Evolutionary conservation across 2,329 filamentous ascomycete species (phyloP), one percentile per base, ranked within the genome.

Genomic region (Tolypocladium sp.): DNA sequence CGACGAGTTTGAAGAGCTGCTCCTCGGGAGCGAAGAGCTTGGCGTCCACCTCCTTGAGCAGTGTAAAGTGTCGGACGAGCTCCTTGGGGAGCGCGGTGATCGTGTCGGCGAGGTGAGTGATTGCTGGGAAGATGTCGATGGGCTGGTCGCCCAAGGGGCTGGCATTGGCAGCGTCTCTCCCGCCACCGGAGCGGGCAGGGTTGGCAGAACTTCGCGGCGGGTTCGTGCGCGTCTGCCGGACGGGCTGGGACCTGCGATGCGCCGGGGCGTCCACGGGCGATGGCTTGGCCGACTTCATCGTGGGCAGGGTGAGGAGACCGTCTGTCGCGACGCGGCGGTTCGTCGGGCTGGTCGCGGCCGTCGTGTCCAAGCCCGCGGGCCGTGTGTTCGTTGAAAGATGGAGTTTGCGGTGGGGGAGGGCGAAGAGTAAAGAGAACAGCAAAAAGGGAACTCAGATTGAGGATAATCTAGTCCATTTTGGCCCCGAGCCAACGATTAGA

Each of bases 21-120:
- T 94, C 89, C 72, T 96, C 91, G 8, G 94, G 89, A 33, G 86
- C 87, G 74, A 92, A 94, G 64, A 96, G 90, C 77, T 99, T 99
- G 63, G 93, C 93, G 77, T 99, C 94, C 55, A 97, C 94, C 76
- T 99, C 94, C 73, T 97, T 97, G 66, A 99, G 81, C 59, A 97
- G 83, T 40, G 93, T 97, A 67, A 96, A 96, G 74, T 99, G 93
- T 70, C 92, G 88, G 66, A 96, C 91, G 56, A 97, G 90, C 76
- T 99, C 94, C 73, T 92, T 92, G 5, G 94, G 94, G 33, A 99
- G 84, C 44, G 93, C 92, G 57, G 91, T 88, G 70, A 97, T 91
- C 63, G 92, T 88, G 73, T 97, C 92, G 63, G 93, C 90, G 72
- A 99, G 97, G 75, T 87, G 83, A 13, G 82, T 86, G 63, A 87